Percentiles rank a stretch among this genome's conserved stretches.
These are phyloP conservation scores for Funneliformis mosseae DNA, from an alignment of 192 early-diverging fungal species.

Conservation along the genomic window DNA sequence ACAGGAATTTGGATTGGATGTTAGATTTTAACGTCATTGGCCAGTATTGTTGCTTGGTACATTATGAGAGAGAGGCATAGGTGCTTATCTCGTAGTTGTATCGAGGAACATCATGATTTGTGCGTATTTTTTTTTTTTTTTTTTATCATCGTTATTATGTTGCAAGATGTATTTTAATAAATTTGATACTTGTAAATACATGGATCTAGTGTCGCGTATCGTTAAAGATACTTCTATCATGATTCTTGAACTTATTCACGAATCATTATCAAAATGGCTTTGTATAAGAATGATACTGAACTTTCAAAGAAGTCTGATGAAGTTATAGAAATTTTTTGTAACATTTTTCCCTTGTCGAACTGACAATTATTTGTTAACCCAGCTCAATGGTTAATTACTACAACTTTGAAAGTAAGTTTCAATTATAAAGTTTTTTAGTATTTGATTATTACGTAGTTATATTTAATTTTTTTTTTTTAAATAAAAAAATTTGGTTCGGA, in stretches of 20 bases:
- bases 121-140: too few species aligned
- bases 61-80: too few species aligned
- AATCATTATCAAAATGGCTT: slow-evolving; percentile 71
- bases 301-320: slow-evolving; percentile 55
- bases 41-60: too few species aligned
- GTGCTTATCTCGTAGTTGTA: too few species aligned
- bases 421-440: too few species aligned
- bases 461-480: too few species aligned
- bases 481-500: slow-evolving; percentile 95
- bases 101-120: too few species aligned
- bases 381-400: slow-evolving; percentile 87
- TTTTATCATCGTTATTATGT: too few species aligned
- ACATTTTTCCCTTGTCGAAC: slow-evolving; percentile 36
- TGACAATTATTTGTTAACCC: slow-evolving; percentile 58
- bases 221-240: slow-evolving; percentile 51
- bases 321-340: slow-evolving; percentile 40
- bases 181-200: neutral
- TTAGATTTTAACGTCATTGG: slow-evolving; percentile 37
- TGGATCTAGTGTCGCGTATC: slow-evolving; percentile 57
- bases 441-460: too few species aligned
- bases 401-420: too few species aligned
- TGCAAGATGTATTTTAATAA: too few species aligned
- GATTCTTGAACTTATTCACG: slow-evolving; percentile 55
- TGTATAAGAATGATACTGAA: slow-evolving; percentile 55
- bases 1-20: slow-evolving; percentile 89